phyloP scores from a whole-genome alignment of 129 eudicot species.

The Artemisia annua region DNA sequence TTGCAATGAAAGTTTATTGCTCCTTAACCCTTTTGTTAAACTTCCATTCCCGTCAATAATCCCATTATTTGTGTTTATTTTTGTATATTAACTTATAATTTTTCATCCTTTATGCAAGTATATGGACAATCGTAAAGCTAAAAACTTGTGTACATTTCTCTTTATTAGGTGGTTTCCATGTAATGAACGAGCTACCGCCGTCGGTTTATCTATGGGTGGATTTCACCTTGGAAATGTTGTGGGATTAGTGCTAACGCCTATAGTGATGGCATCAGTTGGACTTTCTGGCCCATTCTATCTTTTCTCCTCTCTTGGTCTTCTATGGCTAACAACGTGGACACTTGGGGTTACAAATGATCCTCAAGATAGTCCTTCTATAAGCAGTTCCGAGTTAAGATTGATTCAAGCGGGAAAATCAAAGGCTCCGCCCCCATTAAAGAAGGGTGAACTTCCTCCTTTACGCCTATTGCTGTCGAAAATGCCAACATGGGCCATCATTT shows the following conservation, averaged over 20 bases:
- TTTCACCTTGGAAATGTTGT: constrained; percentile 96
- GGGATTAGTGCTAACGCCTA: constrained; percentile 75
- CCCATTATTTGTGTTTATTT: neutral
- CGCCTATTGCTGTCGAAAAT: constrained; percentile 66
- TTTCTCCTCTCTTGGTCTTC: constrained; percentile 78
- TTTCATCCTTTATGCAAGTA: neutral
- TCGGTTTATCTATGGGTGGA: constrained; percentile 98
- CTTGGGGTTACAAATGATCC: constrained; percentile 74
- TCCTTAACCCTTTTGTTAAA: neutral
- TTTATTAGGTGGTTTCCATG: constrained; percentile 89
- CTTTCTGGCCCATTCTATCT: constrained; percentile 86
- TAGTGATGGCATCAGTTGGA: constrained; percentile 68
- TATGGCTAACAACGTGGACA: constrained; percentile 80
- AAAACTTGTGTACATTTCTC: neutral
- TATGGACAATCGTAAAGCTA: neutral
- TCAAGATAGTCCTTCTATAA: constrained; percentile 59
- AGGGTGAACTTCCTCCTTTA: constrained; percentile 65
- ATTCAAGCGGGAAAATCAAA: constrained; percentile 83
- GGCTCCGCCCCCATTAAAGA: constrained; percentile 37
- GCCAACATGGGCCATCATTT: constrained; percentile 95
- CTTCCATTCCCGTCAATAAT: neutral
- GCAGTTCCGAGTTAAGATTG: constrained; percentile 62
- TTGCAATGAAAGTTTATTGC: too few species aligned
- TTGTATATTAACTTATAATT: too few species aligned
- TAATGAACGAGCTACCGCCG: constrained; percentile 92